Conservation (phyloP, 192 early-diverging fungal species). For the Coemansia furcata region DNA sequence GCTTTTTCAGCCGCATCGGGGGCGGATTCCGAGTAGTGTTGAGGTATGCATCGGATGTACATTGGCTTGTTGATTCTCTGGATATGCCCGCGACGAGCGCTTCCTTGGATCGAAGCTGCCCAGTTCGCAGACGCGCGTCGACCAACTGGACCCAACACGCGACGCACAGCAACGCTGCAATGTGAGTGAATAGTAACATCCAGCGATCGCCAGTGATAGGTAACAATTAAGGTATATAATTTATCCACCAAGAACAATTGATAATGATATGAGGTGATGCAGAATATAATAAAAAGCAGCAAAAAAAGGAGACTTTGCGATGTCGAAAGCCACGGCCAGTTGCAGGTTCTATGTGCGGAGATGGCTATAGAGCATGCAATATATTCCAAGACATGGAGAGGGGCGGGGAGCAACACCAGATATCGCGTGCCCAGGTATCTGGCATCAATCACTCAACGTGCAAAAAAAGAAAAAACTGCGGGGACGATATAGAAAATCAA, state of each 20-base stretch:
- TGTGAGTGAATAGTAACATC: neutral
- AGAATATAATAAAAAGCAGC: neutral
- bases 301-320: neutral
- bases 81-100: neutral
- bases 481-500: neutral
- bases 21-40: slow-evolving; percentile 29
- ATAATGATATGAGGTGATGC: neutral
- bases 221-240: neutral
- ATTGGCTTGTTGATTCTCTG: slow-evolving; percentile 1
- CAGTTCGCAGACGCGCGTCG: neutral
- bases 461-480: neutral
- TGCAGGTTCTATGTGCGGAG: neutral
- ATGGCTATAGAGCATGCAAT: neutral
- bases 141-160: neutral
- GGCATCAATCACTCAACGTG: neutral
- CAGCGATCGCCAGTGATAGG: neutral
- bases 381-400: slow-evolving; percentile 7
- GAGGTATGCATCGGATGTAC: slow-evolving; percentile 11
- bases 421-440: neutral
- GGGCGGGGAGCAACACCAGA: neutral
- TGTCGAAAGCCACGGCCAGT: neutral
- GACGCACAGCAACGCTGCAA: neutral
- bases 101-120: neutral
- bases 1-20: slow-evolving; percentile 63
- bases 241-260: neutral